phyloP scores from a whole-genome alignment of 495 filamentous ascomycete genomes.

The Rhizodiscina lignyota region DNA sequence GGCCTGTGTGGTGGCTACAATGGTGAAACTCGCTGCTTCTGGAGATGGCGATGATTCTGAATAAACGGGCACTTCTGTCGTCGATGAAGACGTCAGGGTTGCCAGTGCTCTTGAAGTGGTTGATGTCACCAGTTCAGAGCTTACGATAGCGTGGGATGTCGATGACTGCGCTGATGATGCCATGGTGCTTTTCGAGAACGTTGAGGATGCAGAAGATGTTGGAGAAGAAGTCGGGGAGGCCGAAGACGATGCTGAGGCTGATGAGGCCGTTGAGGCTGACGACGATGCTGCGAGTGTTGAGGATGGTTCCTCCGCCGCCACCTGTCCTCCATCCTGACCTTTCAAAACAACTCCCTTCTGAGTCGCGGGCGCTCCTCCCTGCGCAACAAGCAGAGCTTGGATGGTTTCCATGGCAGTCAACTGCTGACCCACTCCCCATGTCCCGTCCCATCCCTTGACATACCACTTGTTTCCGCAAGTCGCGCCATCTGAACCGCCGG shows the following conservation, averaged over 20 bases:
- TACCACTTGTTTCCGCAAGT: conserved; percentile 24
- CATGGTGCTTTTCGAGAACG: too few relatives aligned
- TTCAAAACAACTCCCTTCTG: too few relatives aligned
- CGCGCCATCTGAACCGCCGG: conserved; percentile 14
- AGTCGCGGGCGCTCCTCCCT: conserved; percentile 56
- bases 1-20: too few relatives aligned
- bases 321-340: conserved; percentile 1
- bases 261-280: neutral
- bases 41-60: too few relatives aligned
- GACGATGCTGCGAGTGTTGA: conserved; percentile 3
- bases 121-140: too few relatives aligned
- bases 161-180: too few relatives aligned
- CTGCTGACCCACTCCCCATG: conserved; percentile 41
- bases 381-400: conserved; percentile 54
- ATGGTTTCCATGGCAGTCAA: conserved; percentile 56
- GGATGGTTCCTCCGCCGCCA: conserved; percentile 2
- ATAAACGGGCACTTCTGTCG: too few relatives aligned
- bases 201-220: too few relatives aligned
- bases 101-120: too few relatives aligned
- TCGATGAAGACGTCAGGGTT: too few relatives aligned
- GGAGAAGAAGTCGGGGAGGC: neutral
- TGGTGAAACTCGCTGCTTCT: too few relatives aligned
- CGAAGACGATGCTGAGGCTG: neutral
- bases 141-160: too few relatives aligned
- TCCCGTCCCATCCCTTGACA: conserved; percentile 22